Base-by-base conservation (phyloP, 2,329 filamentous ascomycete genomes). In the Davidsoniella australis region DNA sequence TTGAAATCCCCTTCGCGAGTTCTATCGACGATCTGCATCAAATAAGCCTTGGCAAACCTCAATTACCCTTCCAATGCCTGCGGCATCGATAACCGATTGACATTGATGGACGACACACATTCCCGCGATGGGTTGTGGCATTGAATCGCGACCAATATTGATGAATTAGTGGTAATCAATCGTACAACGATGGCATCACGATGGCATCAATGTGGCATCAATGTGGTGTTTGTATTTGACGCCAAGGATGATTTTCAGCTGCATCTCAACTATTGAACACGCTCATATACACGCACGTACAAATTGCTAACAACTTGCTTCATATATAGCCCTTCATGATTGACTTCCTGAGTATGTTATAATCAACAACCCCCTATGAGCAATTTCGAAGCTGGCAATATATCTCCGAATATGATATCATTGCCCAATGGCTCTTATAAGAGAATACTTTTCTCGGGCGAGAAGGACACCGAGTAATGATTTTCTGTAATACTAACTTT, bases 291-390 rank as follows among this genome's bases (percentile, higher is more conserved):
- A 9, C 10, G 26, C 10, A 29, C 10, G 10, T 12, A 45, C 44
- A 53, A 41, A 36, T 6, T 51, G 59, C 66, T 70, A 63, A 69
- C 61, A 18, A 17, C 8, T 53, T 53, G n/a, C 48, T 56, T 50
- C 33, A 54, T 39, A 51, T 54, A 57, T 64, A 93, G 82, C 85
- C 85, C 69, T 96, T 96, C 78, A 66, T 95, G 67, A 85, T 93
- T 66, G 89, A 96, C 76, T 96, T 96, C 80, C 68, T 96, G 80
- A 96, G 87, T 94, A 94, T 66, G 88, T 91, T 36, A 23, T 14
- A 14, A 20, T 8, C 40, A 9, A 2, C 16, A 23, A 20, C 40
- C 16, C n/a, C 6, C 40, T 14, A 5, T 18, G 12, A 10, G 26
- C 26, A 29, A 29, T 10, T 10, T 41, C 26, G 51, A 45, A 37